Percentiles rank a stretch among this genome's conserved stretches.
Conservation (phyloP, 139 green algal genomes). For the Chlamydomonas sp. region DNA sequence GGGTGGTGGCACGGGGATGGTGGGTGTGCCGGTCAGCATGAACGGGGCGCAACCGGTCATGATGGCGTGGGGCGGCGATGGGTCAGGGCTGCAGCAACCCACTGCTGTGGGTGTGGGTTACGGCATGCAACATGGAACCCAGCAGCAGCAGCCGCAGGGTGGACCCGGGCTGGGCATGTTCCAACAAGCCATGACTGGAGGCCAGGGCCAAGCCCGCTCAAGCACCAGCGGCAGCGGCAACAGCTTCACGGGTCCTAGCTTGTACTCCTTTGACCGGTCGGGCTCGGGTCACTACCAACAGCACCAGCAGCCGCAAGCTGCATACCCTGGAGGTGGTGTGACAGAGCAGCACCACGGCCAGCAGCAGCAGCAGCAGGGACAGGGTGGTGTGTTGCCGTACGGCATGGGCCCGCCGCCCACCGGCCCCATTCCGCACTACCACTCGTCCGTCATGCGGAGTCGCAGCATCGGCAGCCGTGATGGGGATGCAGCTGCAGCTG, state of each 20-base stretch:
- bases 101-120: too few species aligned
- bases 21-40: too few species aligned
- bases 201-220: neutral
- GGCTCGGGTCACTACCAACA: neutral
- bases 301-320: neutral
- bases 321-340: neutral
- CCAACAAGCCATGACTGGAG: neutral
- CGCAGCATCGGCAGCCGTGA: slow-evolving; percentile 30
- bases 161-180: too few species aligned
- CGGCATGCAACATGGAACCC: too few species aligned
- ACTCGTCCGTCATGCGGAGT: slow-evolving; percentile 29
- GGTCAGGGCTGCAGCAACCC: too few species aligned
- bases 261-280: slow-evolving; percentile 29
- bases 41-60: too few species aligned
- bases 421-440: slow-evolving; percentile 37
- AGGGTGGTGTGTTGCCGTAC: neutral
- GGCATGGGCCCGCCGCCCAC: slow-evolving; percentile 10
- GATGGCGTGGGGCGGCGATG: too few species aligned
- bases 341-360: neutral
- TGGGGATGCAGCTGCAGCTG: neutral
- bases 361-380: neutral
- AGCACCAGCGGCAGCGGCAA: neutral
- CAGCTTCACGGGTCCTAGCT: neutral
- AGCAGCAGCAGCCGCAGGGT: too few species aligned
- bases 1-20: too few species aligned